Evolutionary conservation across 179 eudicot genomes (phyloP), one percentile per base, ranked within the genome.

Genomic region (Gypsophila paniculata): DNA sequence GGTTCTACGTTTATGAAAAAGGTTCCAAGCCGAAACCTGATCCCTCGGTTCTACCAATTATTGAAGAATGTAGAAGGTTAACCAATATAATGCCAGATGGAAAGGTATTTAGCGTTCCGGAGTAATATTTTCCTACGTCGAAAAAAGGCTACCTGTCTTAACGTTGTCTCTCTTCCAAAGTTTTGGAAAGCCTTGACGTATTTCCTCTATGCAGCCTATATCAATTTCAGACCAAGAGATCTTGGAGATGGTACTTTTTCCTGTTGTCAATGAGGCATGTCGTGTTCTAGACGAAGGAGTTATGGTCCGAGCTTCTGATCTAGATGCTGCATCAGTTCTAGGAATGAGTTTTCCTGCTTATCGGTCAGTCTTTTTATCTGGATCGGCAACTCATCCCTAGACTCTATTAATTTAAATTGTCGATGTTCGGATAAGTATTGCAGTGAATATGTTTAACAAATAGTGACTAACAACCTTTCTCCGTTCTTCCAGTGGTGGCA

Each of bases 311-410:
- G 99, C 99, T 69, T 91, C 99, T 44, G 99, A 94, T 81, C 91
- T 94, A 59, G 99, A 94, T 70, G 80, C 82, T 69, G 89, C 99
- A 64, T 91, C 97, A 68, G 85, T 94, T 80, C 88, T 91, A 75
- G 99, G 99, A 69, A 94, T 94, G 99, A 86, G 97, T 79, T 94
- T 94, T 82, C 99, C 99, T 61, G 81, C 91, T 66, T 94, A 88
- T 74, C 87, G 97, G 99, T 94, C 12, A 83, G 91, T 86, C 62
- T 67, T 71, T 71, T 66, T 34, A 39, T 62, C 54, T 63, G 66
- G 42, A 0, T 62, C 10, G 6, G 25, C 19, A 34, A 62, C 46
- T 22, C n/a, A 6, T 26, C 12, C 15, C 22, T 60, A 18, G 34
- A 58, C 57, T 58, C n/a, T 58, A 42, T 42, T 15, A 0, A n/a